Conservation (phyloP, 2,329 filamentous ascomycete species). For the Nothopassalora personata region DNA sequence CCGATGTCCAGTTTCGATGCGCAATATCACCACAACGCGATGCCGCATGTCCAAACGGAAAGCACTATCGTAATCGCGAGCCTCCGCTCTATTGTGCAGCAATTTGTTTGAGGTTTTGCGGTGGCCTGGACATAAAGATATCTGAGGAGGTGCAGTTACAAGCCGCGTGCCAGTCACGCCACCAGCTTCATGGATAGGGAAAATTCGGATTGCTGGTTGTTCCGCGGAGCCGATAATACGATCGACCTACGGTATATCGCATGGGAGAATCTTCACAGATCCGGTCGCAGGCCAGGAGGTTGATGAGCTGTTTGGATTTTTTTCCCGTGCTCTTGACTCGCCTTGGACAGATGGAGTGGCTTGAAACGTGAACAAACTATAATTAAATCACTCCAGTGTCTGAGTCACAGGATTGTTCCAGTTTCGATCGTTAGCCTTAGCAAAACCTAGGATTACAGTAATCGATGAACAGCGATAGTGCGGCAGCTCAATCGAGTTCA, state of each 20-base stretch:
- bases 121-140: too few relatives aligned
- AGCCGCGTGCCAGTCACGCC: neutral
- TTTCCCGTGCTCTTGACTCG: neutral
- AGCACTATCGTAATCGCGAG: too few relatives aligned
- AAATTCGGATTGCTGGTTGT: neutral
- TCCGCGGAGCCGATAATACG: neutral
- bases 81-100: too few relatives aligned
- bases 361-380: neutral
- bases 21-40: too few relatives aligned
- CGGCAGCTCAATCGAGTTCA: too few relatives aligned
- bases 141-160: neutral
- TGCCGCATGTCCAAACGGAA: too few relatives aligned
- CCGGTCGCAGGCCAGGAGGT: neutral
- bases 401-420: too few relatives aligned
- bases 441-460: too few relatives aligned
- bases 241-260: neutral
- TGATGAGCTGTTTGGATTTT: neutral
- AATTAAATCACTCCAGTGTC: neutral
- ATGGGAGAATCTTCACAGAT: neutral
- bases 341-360: neutral
- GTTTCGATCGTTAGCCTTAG: too few relatives aligned
- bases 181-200: neutral
- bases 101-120: too few relatives aligned
- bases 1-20: neutral
- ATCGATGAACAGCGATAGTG: too few relatives aligned